Evolutionary conservation across 2,329 filamentous ascomycete species (phyloP).

Genomic region (Graphiopsis chlorocephala): DNA sequence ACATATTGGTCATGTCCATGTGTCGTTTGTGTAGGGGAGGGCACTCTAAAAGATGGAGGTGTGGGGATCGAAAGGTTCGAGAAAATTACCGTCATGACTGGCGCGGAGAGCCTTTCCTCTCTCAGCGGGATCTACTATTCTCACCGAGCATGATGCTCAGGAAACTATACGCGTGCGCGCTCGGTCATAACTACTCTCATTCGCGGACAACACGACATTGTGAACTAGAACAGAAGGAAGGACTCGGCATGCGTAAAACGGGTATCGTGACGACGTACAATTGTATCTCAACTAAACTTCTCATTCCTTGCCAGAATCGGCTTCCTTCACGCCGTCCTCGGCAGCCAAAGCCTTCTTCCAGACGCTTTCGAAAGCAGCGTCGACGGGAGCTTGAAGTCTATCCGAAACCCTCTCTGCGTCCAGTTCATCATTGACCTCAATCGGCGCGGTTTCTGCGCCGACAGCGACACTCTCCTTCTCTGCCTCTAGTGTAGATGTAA

Average conservation of each 20-base stretch:
- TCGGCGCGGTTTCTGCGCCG: not conserved
- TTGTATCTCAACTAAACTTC: not conserved
- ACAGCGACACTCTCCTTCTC: not conserved
- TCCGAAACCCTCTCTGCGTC: not conserved
- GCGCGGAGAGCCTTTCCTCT: not conserved
- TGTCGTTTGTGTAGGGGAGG: not conserved
- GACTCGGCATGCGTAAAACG: not conserved
- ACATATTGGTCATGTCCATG: not conserved
- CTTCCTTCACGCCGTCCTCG: constrained; percentile 34
- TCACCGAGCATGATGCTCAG: not conserved
- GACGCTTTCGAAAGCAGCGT: constrained; percentile 63
- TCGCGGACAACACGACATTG: too few relatives aligned
- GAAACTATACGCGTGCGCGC: not conserved
- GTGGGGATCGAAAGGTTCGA: not conserved
- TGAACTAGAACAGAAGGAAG: not conserved
- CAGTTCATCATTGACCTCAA: not conserved
- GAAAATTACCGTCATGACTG: not conserved
- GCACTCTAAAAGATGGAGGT: not conserved
- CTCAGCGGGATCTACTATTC: not conserved
- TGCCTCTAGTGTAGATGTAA: not conserved
- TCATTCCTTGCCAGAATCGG: not conserved
- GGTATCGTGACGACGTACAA: constrained; percentile 12
- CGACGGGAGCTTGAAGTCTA: constrained; percentile 27
- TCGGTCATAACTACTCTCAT: not conserved
- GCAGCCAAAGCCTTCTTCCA: constrained; percentile 64